Evolutionary conservation across 2,329 filamentous ascomycete species (phyloP), one percentile per base, ranked within the genome.

Genomic region (Fusarium sp.): DNA sequence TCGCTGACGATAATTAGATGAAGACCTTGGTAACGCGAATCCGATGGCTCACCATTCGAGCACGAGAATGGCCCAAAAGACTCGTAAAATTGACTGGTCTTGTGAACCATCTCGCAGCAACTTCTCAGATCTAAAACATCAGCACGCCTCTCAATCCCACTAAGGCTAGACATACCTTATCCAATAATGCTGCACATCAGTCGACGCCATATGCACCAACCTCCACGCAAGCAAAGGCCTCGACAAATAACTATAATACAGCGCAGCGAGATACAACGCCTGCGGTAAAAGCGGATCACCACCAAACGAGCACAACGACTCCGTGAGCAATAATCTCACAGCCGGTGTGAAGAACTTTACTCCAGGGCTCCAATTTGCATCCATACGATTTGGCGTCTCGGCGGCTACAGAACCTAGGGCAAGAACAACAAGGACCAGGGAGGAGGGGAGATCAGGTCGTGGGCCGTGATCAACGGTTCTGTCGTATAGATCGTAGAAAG

Each of bases 221-320:
- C 73, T 54, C 73, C 73, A 75, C 1, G 73, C 73, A 7, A 76
- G 70, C 3, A 75, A 42, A 7, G 73, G 73, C 20, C 73, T 60
- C 1, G 73, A 75, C 20, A 75, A 47, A 14, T 76, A 75, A 13
- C 73, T 76, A 18, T 76, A 75, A 15, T 74, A 75, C n/a, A 75
- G 22, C 3, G 71, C 72, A 10, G 73, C 70, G 11, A 76, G 17
- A 18, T 72, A 76, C 10, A 75, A 20, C 6, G 73, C 71, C 22
- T 75, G 73, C 1, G 73, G 73, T 4, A 75, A 8, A 12, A 76
- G 48, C 5, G 74, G 50, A 22, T 75, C 75, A 0, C 73, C 70
- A 2, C 73, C 73, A 22, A 75, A 75, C 1, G 73, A 75, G 4
- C 61, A 45, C 13, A 75, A 6, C 5, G 73, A 75, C 26, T 75